Evolutionary conservation across 306 rosid species (phyloP), one percentile per base, ranked within the genome.

Genomic region (Luffa aegyptiaca): DNA sequence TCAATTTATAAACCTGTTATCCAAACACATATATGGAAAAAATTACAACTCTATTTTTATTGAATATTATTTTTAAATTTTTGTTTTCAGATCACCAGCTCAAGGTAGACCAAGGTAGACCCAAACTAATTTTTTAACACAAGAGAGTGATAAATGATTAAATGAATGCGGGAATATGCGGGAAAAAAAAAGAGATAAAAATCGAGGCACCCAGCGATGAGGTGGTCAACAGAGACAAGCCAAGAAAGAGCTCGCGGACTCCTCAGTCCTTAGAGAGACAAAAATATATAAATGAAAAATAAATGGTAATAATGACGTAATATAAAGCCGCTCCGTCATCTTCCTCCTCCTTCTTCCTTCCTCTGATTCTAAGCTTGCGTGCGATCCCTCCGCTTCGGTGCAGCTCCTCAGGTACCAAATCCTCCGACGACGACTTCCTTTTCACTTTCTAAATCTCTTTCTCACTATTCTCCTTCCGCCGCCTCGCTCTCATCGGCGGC

Each of bases 401-500:
- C 61, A 73, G 78, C 72, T 80, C 70, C 70, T 61, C 73, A 70
- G 83, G 86, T 82, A 42, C 56, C 75, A 62, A 66, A 53, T 49
- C 71, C 85, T 35, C 44, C 42, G 3, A 65, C 21, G 20, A 61
- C 45, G 37, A 41, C 56, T 33, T 83, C 18, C 39, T 42, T 79
- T 64, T 64, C 36, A 46, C 41, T 14, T 77, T 26, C 57, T 45
- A 42, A 69, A 31, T 76, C 78, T 75, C 31, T 57, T 36, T 56
- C 49, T 35, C 4, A 39, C 72, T 58, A 18, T 59, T 57, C 64
- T 42, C 31, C 16, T 65, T 80, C 80, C 48, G 58, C 16, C 69
- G 55, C 51, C 58, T 76, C 84, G 85, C 81, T 81, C 85, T 88
- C 81, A 4, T 45, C 73, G 45, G 71, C 76, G 83, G 84, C 84